Base-by-base conservation (phyloP, 805 yeast genomes). In the Metschnikowia sp. region DNA sequence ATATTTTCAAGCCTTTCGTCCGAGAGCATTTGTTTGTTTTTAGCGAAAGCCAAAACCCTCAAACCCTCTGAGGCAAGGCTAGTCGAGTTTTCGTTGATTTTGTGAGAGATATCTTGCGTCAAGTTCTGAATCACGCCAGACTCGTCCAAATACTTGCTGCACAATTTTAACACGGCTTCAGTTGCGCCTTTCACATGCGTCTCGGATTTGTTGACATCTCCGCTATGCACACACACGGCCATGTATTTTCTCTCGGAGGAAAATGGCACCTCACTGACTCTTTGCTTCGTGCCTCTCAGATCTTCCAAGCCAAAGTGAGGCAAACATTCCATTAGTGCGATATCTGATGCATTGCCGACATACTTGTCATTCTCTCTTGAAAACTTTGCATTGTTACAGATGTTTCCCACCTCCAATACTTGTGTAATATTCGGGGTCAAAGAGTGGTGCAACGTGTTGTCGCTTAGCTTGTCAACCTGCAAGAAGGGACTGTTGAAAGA, bases 331-430 rank as follows among this genome's bases (percentile, higher is more conserved):
- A 90, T 73, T 37, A 94, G 72, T 0, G 99, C 98, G 56, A 91
- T 82, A 69, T 94, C 99, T 11, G 96, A 89, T 35, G 99, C 96
- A 65, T 92, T 94, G 28, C 99, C 99, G 40, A 87, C 79, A 60
- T 69, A 85, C 60, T 79, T 83, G 49, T 80, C 86, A 60, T 77
- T 79, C 58, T 86, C 95, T 37, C 68, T 69, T 0, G 91, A 84
- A 55, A 69, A 86, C 51, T 79, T 76, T 11, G 90, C 80, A 61
- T 87, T 87, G 69, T 87, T 87, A 70, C 94, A 87, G 40, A 86
- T 63, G 56, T 80, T 83, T 15, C 91, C 92, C 36, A 82, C 72
- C 56, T 81, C 86, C 52, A 87, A 65, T 13, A 83, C 72, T 43
- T 72, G 70, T 36, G 60, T 70, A 31, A 84, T 75, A 63, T 84